Evolutionary conservation across 2,329 filamentous ascomycete species (phyloP).

Genomic region (Hypoxylon sp.): DNA sequence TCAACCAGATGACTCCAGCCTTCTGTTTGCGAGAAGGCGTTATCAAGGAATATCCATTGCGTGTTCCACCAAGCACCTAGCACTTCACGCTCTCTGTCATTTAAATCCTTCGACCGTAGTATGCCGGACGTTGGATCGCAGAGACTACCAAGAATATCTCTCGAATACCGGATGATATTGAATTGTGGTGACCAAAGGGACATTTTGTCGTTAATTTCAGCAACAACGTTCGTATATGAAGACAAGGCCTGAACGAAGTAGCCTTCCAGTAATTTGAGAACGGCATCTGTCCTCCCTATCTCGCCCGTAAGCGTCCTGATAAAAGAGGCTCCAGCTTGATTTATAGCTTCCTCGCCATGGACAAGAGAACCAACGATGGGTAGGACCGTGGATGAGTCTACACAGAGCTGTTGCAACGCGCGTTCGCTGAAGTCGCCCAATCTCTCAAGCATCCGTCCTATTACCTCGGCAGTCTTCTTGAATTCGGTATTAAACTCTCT

Average conservation of each 20-base stretch:
- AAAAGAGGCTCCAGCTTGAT: slow-evolving; percentile 83
- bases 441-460: slow-evolving; percentile 82
- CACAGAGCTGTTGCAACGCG: slow-evolving; percentile 79
- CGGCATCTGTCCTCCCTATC: slow-evolving; percentile 65
- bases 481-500: slow-evolving; percentile 85
- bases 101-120: slow-evolving; percentile 68
- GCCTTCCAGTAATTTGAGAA: slow-evolving; percentile 63
- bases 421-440: slow-evolving; percentile 81
- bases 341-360: slow-evolving; percentile 83
- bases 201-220: slow-evolving; percentile 59
- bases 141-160: slow-evolving; percentile 70
- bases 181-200: slow-evolving; percentile 71
- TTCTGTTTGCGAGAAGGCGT: slow-evolving; percentile 87
- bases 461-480: slow-evolving; percentile 66
- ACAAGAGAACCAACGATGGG: slow-evolving; percentile 85
- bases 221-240: slow-evolving; percentile 61
- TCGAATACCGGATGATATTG: slow-evolving; percentile 69
- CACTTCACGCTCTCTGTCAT: slow-evolving; percentile 73
- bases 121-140: slow-evolving; percentile 71
- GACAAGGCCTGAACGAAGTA: slow-evolving; percentile 62
- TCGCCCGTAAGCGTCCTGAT: slow-evolving; percentile 86
- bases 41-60: slow-evolving; percentile 85
- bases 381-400: slow-evolving; percentile 76
- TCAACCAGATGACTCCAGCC: slow-evolving; percentile 84
- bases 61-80: slow-evolving; percentile 86